Evolutionary conservation across 2,329 filamentous ascomycete genomes (phyloP).

Genomic region (Didymella arachidicola): DNA sequence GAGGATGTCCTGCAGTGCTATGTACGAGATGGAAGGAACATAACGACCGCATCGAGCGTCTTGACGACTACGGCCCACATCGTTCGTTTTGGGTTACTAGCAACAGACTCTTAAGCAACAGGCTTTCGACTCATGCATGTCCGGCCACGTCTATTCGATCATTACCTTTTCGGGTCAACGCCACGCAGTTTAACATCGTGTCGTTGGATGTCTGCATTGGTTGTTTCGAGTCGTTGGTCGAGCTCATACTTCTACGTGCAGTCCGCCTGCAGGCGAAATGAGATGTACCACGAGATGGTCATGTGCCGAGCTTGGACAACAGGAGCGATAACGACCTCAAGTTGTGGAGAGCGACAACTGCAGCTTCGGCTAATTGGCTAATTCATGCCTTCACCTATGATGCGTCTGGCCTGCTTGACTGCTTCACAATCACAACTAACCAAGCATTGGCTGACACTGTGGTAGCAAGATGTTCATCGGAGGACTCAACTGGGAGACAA

Average conservation of each 20-base stretch:
- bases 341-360: background rate
- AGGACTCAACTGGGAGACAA: slow-evolving; percentile 98
- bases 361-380: too few relatives aligned
- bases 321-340: background rate
- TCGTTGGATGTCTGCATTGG: background rate
- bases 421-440: background rate
- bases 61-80: slow-evolving; percentile 8
- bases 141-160: background rate
- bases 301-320: background rate
- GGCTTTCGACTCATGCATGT: slow-evolving; percentile 1
- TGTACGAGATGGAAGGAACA: slow-evolving; percentile 3
- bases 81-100: slow-evolving; percentile 9
- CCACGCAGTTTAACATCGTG: background rate
- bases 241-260: background rate
- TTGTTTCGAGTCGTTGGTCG: background rate
- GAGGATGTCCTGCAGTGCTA: slow-evolving; percentile 8
- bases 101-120: background rate
- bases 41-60: background rate
- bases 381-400: background rate
- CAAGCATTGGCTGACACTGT: slow-evolving; percentile 28
- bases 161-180: background rate
- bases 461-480: slow-evolving; percentile 99
- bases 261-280: background rate
- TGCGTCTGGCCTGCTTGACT: slow-evolving; percentile 7
- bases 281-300: background rate